Percentiles rank a stretch among this genome's conserved stretches.
Evolutionary conservation across 169 alveolate genomes (phyloP).

Genomic region (Eimeria acervulina): DNA sequence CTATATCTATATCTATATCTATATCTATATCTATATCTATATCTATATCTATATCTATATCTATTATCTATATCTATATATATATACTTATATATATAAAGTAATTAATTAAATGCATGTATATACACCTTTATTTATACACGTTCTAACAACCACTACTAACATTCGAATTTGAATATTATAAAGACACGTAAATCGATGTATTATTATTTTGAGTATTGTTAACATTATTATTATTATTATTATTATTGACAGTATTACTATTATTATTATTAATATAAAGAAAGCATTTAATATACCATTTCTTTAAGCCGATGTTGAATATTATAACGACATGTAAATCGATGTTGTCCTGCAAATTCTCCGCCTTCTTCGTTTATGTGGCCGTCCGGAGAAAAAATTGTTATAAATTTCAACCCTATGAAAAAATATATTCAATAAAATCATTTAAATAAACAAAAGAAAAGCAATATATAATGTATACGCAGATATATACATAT

Average conservation of each 20-base stretch:
- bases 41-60: too few species aligned
- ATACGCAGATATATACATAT: neutral
- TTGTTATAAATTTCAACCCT: constrained; percentile 92
- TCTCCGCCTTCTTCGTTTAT: constrained; percentile 97
- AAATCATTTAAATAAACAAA: neutral
- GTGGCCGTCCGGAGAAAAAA: constrained; percentile 98
- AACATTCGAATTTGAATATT: too few species aligned
- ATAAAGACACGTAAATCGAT: too few species aligned
- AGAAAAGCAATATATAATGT: neutral
- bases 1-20: too few species aligned
- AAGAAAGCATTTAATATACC: constrained; percentile 85
- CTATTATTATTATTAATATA: neutral
- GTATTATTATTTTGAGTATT: too few species aligned
- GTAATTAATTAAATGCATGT: too few species aligned
- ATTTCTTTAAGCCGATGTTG: constrained; percentile 95
- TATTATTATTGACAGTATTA: neutral
- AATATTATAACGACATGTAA: constrained; percentile 96
- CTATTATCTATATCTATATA: too few species aligned
- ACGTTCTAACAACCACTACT: too few species aligned
- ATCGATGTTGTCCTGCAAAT: constrained; percentile 97
- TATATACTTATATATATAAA: too few species aligned
- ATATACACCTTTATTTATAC: too few species aligned
- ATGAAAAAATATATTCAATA: neutral
- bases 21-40: too few species aligned
- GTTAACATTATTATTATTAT: too few species aligned